Conservation (phyloP, 495 filamentous ascomycete genomes). For the Lentithecium fluviatile region DNA sequence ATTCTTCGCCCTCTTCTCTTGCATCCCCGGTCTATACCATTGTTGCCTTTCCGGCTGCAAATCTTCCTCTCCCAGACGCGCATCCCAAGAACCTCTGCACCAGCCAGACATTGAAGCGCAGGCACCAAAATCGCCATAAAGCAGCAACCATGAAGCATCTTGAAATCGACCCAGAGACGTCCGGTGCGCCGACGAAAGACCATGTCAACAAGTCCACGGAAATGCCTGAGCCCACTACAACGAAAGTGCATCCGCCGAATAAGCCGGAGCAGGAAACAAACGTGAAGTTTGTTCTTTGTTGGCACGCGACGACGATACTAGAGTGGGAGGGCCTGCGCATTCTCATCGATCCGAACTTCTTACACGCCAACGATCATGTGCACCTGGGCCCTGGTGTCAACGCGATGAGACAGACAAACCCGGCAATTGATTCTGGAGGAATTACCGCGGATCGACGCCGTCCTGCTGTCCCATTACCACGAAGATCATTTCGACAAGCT, state of each 20-base stretch:
- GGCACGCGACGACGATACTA: slow-evolving; percentile 66
- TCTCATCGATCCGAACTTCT: slow-evolving; percentile 69
- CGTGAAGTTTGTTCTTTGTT: slow-evolving; percentile 57
- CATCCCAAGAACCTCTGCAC: neutral
- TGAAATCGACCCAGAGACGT: slow-evolving; percentile 17
- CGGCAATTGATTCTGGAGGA: slow-evolving; percentile 60
- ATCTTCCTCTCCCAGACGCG: neutral
- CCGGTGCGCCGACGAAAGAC: slow-evolving; percentile 18
- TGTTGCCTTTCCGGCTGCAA: neutral
- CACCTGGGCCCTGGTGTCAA: slow-evolving; percentile 63
- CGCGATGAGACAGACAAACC: slow-evolving; percentile 53
- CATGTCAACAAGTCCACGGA: neutral
- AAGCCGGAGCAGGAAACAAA: slow-evolving; percentile 43
- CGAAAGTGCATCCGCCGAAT: slow-evolving; percentile 47
- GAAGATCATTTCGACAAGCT: slow-evolving; percentile 58
- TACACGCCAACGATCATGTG: slow-evolving; percentile 67
- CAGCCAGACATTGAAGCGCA: neutral
- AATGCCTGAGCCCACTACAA: slow-evolving; percentile 46
- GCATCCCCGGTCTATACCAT: slow-evolving; percentile 17
- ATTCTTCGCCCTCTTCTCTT: slow-evolving; percentile 19
- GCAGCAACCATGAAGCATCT: slow-evolving; percentile 26
- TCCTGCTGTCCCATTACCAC: slow-evolving; percentile 68
- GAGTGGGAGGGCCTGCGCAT: slow-evolving; percentile 63
- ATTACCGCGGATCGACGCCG: slow-evolving; percentile 60
- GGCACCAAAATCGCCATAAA: neutral